Base-by-base conservation (phyloP, 495 filamentous ascomycete genomes). In the Talaromyces liani region DNA sequence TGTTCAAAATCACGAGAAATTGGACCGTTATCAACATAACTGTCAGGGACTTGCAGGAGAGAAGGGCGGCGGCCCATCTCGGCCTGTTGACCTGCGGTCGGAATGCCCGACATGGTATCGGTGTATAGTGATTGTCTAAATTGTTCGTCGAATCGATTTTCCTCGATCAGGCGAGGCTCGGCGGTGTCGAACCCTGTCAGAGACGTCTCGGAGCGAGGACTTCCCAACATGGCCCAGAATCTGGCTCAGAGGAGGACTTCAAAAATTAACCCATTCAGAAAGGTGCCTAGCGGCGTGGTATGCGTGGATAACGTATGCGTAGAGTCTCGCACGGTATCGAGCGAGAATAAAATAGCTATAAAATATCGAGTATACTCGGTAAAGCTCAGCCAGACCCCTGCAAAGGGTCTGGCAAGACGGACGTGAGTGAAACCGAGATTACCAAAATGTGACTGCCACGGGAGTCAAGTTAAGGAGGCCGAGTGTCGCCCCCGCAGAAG, bases 401-500 rank as follows among this genome's bases (percentile, higher is more conserved):
- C 63, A 63, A 69, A 75, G 78, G 78, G 78, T 68, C 78, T 80
- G 75, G 72, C 72, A 75, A 75, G 74, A 73, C 76, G 72, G 73
- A 69, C 71, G 71, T 61, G 72, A 70, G 74, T 74, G 67, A 72
- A 72, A 72, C 74, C 71, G 68, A 57, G 65, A 65, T 64, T 69
- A 69, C 70, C 64, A 66, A 70, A 49, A 60, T 41, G 62, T 66
- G 68, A 58, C 24, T 31, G 12, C 6, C 60, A 61, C 66, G 58
- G 69, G 82, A 79, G 78, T 71, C 82, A 78, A 93, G 78, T 97
- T 98, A 98, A 82, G 94, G 94, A 72, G 94, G 94, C 83, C 94
- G 93, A 82, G 92, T 94, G 82, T 93, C 90, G 83, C 89, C 91
- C 87, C 94, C 92, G 83, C 87, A 85, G 79, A 94, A 93, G 84